Conservation (phyloP, 164 flowering plant species). For the Cinnamomum micranthum region DNA sequence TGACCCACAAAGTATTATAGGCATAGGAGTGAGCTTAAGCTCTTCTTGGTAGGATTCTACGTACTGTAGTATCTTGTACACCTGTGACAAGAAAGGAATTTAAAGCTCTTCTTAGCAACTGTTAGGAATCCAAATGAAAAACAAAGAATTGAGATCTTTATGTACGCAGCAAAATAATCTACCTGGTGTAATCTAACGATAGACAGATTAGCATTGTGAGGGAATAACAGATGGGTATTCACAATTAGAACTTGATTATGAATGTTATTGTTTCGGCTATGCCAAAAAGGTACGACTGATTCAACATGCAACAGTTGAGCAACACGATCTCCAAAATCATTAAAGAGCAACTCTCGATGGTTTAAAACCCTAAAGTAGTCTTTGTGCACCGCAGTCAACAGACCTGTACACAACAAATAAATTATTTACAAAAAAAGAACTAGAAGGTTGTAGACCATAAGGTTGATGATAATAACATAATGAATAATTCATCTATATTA, state of each 20-base stretch:
- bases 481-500: too few relatives aligned
- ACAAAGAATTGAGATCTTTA: too few relatives aligned
- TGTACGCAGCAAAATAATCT: not conserved
- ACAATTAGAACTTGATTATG: slow-evolving; percentile 81
- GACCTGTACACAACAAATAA: slow-evolving; percentile 36
- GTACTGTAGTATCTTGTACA: slow-evolving; percentile 76
- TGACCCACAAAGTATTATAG: slow-evolving; percentile 92
- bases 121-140: too few relatives aligned
- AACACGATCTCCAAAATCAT: slow-evolving; percentile 94
- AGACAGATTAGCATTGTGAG: slow-evolving; percentile 81
- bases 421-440: not conserved
- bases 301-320: slow-evolving; percentile 89
- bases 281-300: slow-evolving; percentile 45
- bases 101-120: not conserved
- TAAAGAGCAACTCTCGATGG: slow-evolving; percentile 60
- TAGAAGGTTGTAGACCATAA: not conserved
- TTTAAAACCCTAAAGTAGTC: slow-evolving; percentile 69
- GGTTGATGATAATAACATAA: too few relatives aligned
- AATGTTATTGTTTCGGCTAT: slow-evolving; percentile 31
- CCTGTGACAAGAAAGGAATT: slow-evolving; percentile 33
- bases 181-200: slow-evolving; percentile 81
- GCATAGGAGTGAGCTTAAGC: slow-evolving; percentile 59
- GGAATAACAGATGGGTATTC: slow-evolving; percentile 89
- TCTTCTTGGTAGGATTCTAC: slow-evolving; percentile 92
- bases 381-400: slow-evolving; percentile 78